These are phyloP conservation scores for Aphanomyces astaci DNA, from an alignment of 352 stramenopile species.

Conservation along the genomic window DNA sequence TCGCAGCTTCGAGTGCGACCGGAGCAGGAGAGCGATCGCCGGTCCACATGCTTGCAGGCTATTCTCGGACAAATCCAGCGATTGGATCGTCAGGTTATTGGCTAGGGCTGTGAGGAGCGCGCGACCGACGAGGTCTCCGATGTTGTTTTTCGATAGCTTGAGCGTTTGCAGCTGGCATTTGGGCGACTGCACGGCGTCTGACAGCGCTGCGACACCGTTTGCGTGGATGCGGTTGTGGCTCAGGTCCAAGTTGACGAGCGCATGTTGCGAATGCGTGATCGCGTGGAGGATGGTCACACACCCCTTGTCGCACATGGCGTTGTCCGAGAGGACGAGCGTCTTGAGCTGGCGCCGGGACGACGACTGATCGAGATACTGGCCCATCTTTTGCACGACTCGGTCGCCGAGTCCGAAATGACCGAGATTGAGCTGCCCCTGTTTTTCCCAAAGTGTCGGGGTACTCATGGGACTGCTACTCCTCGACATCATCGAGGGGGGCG, in stretches of 20 bases:
- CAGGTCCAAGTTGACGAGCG: conserved; percentile 1
- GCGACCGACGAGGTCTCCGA: conserved; percentile 7
- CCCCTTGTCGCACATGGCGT: neutral
- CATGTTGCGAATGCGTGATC: neutral
- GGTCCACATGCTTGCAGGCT: neutral
- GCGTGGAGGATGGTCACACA: conserved; percentile 11
- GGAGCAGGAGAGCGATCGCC: neutral
- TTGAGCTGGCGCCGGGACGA: conserved; percentile 8
- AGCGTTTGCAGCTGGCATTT: conserved; percentile 8
- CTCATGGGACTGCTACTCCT: too few relatives aligned
- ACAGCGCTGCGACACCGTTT: neutral
- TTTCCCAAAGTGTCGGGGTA: neutral
- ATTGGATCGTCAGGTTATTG: conserved; percentile 2
- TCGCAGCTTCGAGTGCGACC: neutral
- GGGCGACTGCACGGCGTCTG: neutral
- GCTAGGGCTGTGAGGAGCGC: neutral
- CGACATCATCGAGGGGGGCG: too few relatives aligned
- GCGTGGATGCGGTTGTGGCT: conserved; percentile 8
- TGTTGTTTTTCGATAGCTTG: conserved; percentile 3
- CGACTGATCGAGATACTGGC: conserved; percentile 4
- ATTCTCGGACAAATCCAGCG: neutral
- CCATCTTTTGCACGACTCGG: conserved; percentile 16
- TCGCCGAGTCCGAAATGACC: conserved; percentile 2
- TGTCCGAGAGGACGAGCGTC: conserved; percentile 11
- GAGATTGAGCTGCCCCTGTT: conserved; percentile 9